Conservation (phyloP, 1,139 yeast genomes). For the Oligophagozyma castellii region DNA sequence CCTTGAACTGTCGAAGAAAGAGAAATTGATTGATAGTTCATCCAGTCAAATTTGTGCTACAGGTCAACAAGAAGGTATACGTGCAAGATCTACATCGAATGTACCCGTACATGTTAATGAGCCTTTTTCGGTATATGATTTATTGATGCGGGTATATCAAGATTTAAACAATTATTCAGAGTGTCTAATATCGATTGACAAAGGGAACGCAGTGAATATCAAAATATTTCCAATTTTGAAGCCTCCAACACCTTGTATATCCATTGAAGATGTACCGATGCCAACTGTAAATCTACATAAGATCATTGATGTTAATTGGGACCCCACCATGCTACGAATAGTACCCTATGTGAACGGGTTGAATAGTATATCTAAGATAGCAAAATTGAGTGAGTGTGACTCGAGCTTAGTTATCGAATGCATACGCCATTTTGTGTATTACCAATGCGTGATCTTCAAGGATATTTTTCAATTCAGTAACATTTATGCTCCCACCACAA, state of each 20-base stretch:
- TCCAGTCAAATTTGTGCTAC: neutral
- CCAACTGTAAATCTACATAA: conserved; percentile 60
- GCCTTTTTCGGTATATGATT: conserved; percentile 54
- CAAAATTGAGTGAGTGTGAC: conserved; percentile 73
- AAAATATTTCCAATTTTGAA: conserved; percentile 79
- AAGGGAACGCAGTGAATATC: conserved; percentile 81
- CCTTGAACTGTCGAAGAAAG: conserved; percentile 4
- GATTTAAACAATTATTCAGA: conserved; percentile 92
- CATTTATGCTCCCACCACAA: conserved; percentile 80
- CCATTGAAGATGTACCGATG: conserved; percentile 74
- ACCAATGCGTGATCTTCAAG: conserved; percentile 66
- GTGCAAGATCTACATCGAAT: conserved; percentile 1
- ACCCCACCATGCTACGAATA: conserved; percentile 85
- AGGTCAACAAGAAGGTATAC: neutral
- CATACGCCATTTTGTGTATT: conserved; percentile 82
- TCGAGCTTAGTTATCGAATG: conserved; percentile 70
- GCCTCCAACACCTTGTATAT: conserved; percentile 55
- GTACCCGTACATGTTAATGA: conserved; percentile 6
- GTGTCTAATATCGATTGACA: conserved; percentile 86
- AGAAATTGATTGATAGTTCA: neutral
- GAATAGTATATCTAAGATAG: conserved; percentile 65
- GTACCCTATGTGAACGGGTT: conserved; percentile 80
- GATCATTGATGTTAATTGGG: conserved; percentile 87
- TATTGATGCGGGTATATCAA: conserved; percentile 79
- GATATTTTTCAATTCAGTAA: conserved; percentile 86